phyloP scores from a whole-genome alignment of 441 rosid genomes.

The Populus hybrid region DNA sequence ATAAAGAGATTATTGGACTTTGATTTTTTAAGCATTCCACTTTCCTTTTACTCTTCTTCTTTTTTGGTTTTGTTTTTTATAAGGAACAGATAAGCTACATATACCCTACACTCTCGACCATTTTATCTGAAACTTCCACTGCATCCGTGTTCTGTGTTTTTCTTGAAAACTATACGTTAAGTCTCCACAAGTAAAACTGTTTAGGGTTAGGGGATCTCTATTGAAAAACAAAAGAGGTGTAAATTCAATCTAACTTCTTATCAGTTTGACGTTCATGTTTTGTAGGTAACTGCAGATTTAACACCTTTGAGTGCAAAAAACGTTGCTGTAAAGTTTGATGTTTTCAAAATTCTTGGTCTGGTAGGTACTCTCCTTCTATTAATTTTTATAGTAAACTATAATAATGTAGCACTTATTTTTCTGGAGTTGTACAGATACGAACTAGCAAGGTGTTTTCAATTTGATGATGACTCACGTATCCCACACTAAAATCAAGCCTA shows the following conservation, averaged over 20 bases:
- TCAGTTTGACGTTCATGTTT: slow-evolving; percentile 15
- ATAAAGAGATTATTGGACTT: background rate
- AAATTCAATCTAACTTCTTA: background rate
- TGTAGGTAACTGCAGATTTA: slow-evolving; percentile 83
- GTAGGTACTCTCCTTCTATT: slow-evolving; percentile 35
- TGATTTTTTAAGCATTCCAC: background rate
- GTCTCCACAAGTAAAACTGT: background rate
- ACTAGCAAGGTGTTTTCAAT: background rate
- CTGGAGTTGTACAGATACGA: background rate
- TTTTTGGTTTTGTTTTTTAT: too few relatives aligned
- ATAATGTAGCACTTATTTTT: background rate
- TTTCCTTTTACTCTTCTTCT: too few relatives aligned
- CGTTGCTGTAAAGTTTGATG: slow-evolving; percentile 78
- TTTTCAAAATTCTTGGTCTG: slow-evolving; percentile 72
- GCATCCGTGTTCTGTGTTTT: background rate
- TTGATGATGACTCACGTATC: background rate
- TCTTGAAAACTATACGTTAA: background rate
- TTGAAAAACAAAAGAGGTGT: background rate
- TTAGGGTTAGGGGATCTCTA: background rate
- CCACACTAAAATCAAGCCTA: background rate
- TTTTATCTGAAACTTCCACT: too few relatives aligned
- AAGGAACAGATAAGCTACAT: too few relatives aligned
- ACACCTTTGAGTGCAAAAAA: slow-evolving; percentile 69
- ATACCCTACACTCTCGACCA: too few relatives aligned
- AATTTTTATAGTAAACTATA: background rate